These are phyloP conservation scores for Oropetium thomaeum DNA, from an alignment of 176 grass and related monocot species.

Conservation along the genomic window DNA sequence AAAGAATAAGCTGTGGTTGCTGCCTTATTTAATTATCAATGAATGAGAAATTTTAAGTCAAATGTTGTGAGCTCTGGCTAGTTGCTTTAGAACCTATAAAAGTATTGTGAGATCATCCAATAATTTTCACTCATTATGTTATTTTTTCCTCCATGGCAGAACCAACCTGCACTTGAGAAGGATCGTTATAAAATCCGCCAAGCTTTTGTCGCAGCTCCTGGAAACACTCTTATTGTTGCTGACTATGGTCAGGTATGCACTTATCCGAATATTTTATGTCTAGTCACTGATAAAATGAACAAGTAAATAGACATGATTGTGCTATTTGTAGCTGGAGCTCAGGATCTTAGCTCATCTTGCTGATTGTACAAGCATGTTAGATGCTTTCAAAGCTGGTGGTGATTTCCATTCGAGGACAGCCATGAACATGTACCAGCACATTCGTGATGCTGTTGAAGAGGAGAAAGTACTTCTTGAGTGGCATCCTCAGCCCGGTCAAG, in stretches of 20 bases:
- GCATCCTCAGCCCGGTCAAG: slow-evolving; percentile 85
- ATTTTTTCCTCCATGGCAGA: slow-evolving; percentile 47
- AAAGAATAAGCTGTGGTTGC: neutral
- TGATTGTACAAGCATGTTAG: slow-evolving; percentile 83
- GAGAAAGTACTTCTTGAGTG: slow-evolving; percentile 90
- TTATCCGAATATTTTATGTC: neutral
- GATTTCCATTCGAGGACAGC: slow-evolving; percentile 98
- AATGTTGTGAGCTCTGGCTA: slow-evolving; percentile 12
- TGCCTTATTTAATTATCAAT: slow-evolving; percentile 12
- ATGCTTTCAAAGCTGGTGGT: slow-evolving; percentile 90
- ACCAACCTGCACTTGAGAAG: slow-evolving; percentile 95
- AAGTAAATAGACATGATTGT: slow-evolving; percentile 19
- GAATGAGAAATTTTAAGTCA: neutral
- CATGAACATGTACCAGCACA: slow-evolving; percentile 93
- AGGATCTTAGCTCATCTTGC: slow-evolving; percentile 96
- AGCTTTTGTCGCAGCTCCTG: slow-evolving; percentile 86
- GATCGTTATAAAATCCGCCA: slow-evolving; percentile 95
- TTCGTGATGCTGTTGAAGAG: slow-evolving; percentile 75
- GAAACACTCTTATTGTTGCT: slow-evolving; percentile 94
- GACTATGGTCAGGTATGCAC: slow-evolving; percentile 95
- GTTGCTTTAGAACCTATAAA: slow-evolving; percentile 20
- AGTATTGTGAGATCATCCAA: neutral
- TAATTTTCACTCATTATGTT: slow-evolving; percentile 33
- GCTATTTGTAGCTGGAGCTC: slow-evolving; percentile 74
- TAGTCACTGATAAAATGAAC: neutral